Evolutionary conservation across 1,284 basidiomycete species (phyloP).

Genomic region (Athelia sp.): DNA sequence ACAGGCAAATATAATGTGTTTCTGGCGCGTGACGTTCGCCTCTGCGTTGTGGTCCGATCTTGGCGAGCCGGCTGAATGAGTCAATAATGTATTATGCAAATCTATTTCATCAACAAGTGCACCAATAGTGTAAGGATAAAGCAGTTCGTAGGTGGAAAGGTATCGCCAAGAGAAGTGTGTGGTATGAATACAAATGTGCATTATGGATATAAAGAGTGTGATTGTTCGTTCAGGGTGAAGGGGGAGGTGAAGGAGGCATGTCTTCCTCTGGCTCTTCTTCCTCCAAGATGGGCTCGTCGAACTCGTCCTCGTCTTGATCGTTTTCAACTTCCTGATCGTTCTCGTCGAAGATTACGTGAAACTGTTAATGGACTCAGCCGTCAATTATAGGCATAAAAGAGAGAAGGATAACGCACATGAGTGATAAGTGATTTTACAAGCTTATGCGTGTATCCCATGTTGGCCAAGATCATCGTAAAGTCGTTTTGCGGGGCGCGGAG

Average conservation of each 20-base stretch:
- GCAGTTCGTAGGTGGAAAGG: not conserved
- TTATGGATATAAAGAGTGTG: not conserved
- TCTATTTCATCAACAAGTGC: not conserved
- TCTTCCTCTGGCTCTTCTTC: conserved; percentile 39
- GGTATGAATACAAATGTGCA: not conserved
- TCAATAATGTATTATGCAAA: not conserved
- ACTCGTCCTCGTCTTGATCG: conserved; percentile 41
- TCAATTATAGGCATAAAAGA: not conserved
- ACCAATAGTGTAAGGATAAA: not conserved
- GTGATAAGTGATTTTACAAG: conserved; percentile 75
- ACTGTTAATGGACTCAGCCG: conserved; percentile 22
- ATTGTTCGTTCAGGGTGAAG: not conserved
- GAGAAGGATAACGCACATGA: conserved; percentile 47
- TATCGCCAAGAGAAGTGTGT: not conserved
- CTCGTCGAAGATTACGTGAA: conserved; percentile 47
- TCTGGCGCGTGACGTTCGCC: too few relatives aligned
- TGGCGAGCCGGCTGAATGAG: too few relatives aligned
- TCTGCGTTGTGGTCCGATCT: too few relatives aligned
- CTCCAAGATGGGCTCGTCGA: conserved; percentile 42
- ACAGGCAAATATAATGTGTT: too few relatives aligned
- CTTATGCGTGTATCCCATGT: conserved; percentile 72
- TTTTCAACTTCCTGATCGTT: conserved; percentile 33
- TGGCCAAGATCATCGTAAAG: conserved; percentile 67
- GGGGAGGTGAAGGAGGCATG: not conserved
- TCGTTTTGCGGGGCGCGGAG: conserved; percentile 68